Evolutionary conservation across 495 filamentous ascomycete genomes (phyloP).

Genomic region (Lasiosphaeriaceae sp.): DNA sequence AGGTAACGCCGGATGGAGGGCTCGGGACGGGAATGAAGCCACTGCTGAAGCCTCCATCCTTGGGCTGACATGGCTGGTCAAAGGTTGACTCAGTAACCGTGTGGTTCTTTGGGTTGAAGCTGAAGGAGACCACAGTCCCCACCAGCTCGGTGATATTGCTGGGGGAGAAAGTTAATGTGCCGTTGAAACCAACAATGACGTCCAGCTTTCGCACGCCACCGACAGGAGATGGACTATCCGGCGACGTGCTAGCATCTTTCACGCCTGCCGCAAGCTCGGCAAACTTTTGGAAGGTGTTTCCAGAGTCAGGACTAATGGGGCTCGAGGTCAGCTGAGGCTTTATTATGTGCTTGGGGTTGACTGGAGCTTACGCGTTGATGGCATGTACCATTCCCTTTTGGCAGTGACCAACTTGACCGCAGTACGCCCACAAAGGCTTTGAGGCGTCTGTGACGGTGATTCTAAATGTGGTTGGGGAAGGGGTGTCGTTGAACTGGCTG

Average conservation of each 20-base stretch:
- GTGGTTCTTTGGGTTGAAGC: constrained; percentile 39
- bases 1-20: constrained; percentile 32
- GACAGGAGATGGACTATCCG: constrained; percentile 26
- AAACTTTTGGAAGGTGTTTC: constrained; percentile 36
- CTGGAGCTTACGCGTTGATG: constrained; percentile 35
- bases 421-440: constrained; percentile 59
- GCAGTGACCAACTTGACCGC: constrained; percentile 40
- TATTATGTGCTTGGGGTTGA: too few species aligned
- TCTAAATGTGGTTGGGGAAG: constrained; percentile 45
- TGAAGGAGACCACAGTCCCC: constrained; percentile 35
- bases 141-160: constrained; percentile 35
- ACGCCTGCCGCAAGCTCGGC: constrained; percentile 25
- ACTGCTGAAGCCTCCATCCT: constrained; percentile 34
- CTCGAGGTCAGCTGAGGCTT: constrained; percentile 13
- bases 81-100: constrained; percentile 41
- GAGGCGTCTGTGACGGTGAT: constrained; percentile 56
- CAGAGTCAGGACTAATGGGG: constrained; percentile 18
- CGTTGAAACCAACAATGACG: constrained; percentile 35
- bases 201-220: constrained; percentile 30
- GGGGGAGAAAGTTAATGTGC: constrained; percentile 30
- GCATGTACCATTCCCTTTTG: constrained; percentile 39
- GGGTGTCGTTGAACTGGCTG: constrained; percentile 24
- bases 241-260: constrained; percentile 24
- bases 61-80: constrained; percentile 37
- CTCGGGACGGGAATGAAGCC: constrained; percentile 41